Evolutionary conservation across 257 asterid genomes (phyloP).

Genomic region (Solanum ahanhuiri): DNA sequence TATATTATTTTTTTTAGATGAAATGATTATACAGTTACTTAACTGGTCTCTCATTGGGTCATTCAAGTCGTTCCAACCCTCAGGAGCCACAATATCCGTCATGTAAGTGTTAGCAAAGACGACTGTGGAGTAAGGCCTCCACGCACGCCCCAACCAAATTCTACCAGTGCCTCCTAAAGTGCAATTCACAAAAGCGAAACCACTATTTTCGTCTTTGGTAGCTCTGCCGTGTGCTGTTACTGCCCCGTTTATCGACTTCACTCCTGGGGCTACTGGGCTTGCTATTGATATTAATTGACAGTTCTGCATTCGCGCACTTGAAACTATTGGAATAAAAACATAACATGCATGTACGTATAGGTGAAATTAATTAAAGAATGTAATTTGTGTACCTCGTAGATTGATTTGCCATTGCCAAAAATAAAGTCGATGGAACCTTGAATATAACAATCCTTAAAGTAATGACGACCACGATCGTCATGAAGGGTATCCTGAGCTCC

Average conservation of each 20-base stretch:
- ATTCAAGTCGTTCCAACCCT: conserved; percentile 93
- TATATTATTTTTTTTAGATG: background rate
- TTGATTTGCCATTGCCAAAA: conserved; percentile 85
- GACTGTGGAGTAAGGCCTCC: conserved; percentile 89
- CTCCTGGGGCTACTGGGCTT: conserved; percentile 36
- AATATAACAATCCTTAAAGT: conserved; percentile 74
- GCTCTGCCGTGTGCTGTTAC: conserved; percentile 83
- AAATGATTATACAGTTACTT: background rate
- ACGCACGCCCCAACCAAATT: conserved; percentile 87
- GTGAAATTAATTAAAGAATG: background rate
- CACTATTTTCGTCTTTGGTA: conserved; percentile 75
- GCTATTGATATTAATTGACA: conserved; percentile 74
- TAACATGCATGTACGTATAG: background rate
- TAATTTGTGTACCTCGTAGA: conserved; percentile 50
- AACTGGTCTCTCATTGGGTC: conserved; percentile 83
- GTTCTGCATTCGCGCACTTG: conserved; percentile 12
- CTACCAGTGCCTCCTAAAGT: conserved; percentile 81
- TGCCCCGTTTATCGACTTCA: conserved; percentile 49
- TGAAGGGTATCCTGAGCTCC: conserved; percentile 95
- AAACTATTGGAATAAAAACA: background rate
- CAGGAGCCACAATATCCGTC: conserved; percentile 76
- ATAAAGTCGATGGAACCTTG: conserved; percentile 94
- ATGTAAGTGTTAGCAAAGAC: conserved; percentile 56
- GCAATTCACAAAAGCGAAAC: conserved; percentile 64
- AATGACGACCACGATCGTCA: conserved; percentile 89